These are phyloP conservation scores for Silene coronaria DNA, from an alignment of 179 eudicot genomes.

Conservation along the genomic window DNA sequence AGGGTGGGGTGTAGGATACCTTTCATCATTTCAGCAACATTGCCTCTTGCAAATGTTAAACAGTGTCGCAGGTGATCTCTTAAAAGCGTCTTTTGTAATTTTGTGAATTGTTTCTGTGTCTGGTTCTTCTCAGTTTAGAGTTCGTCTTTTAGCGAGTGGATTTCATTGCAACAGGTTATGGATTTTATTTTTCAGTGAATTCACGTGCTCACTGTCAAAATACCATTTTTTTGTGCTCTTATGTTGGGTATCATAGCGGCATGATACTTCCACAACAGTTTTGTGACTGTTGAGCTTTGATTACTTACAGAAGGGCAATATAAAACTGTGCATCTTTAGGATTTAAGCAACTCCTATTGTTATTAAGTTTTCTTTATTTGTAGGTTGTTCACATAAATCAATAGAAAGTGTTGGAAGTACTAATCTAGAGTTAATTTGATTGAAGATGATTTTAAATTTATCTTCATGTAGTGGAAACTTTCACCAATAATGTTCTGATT, in stretches of 20 bases:
- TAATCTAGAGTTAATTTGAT: neutral
- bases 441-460: neutral
- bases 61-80: constrained; percentile 75
- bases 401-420: neutral
- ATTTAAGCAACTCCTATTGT: neutral
- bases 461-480: too few relatives aligned
- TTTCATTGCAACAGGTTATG: neutral
- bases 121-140: neutral
- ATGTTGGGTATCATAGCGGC: neutral
- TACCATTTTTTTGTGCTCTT: neutral
- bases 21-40: constrained; percentile 86
- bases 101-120: neutral
- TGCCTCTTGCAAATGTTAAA: constrained; percentile 97
- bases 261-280: neutral
- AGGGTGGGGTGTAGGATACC: constrained; percentile 96
- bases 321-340: neutral
- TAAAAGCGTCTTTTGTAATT: neutral
- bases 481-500: neutral
- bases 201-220: neutral
- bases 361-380: neutral
- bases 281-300: neutral
- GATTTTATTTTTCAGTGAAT: neutral
- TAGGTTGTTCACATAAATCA: neutral
- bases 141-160: neutral
- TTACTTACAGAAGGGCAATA: neutral